Evolutionary conservation across 2,329 filamentous ascomycete species (phyloP).

Genomic region (Bipolaris cookei): DNA sequence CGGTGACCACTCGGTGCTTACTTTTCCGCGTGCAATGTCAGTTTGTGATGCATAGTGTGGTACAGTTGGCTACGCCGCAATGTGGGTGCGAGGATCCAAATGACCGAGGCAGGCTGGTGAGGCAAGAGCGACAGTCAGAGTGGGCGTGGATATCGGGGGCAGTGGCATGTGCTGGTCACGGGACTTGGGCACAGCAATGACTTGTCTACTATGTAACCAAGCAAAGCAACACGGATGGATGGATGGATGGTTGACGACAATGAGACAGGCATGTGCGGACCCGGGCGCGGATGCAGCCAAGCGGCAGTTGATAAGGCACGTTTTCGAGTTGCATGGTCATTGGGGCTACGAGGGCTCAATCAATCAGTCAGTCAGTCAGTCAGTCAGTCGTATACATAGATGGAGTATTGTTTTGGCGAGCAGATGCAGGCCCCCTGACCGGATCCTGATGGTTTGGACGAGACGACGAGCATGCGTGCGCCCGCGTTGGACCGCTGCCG

Average conservation of each 20-base stretch:
- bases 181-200: conserved; percentile 13
- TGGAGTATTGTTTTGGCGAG: conserved; percentile 30
- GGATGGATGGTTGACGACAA: no score
- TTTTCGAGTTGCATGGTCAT: conserved; percentile 6
- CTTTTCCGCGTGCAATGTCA: conserved; percentile 21
- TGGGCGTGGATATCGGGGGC: conserved; percentile 22
- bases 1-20: conserved; percentile 32
- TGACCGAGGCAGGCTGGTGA: conserved; percentile 36
- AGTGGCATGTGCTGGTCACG: conserved; percentile 34
- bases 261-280: background rate
- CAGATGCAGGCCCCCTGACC: conserved; percentile 43
- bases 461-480: conserved; percentile 35
- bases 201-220: no score
- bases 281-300: conserved; percentile 29
- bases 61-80: conserved; percentile 26
- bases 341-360: no score
- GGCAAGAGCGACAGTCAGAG: conserved; percentile 19
- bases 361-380: no score
- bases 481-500: conserved; percentile 44
- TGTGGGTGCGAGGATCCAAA: conserved; percentile 23
- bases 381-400: conserved; percentile 13
- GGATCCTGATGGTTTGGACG: conserved; percentile 39
- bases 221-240: no score
- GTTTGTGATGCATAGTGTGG: conserved; percentile 42
- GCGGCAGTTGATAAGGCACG: conserved; percentile 26